Conservation (phyloP, 495 filamentous ascomycete species). For the Xylaria cubensis region DNA sequence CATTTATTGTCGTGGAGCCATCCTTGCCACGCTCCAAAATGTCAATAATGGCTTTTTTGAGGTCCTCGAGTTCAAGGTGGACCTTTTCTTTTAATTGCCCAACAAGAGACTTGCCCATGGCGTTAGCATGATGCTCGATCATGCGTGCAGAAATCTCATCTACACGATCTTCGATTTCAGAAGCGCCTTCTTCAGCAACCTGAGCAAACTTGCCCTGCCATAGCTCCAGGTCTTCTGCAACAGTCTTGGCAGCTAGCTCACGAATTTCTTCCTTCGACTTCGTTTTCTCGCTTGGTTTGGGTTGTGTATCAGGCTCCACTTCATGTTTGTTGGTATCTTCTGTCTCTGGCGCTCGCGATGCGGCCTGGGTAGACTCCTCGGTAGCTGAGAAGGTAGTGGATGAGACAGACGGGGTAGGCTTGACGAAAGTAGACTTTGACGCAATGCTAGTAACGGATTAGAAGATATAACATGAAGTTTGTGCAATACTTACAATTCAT, state of each 20-base stretch:
- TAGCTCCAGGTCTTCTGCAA: conserved; percentile 75
- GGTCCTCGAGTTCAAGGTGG: conserved; percentile 62
- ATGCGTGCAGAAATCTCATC: conserved; percentile 65
- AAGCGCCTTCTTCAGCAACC: conserved; percentile 79
- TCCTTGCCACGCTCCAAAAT: conserved; percentile 58
- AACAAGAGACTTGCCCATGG: conserved; percentile 69
- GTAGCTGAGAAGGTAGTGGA: conserved; percentile 27
- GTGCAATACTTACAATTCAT: conserved; percentile 31
- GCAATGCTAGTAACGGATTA: conserved; percentile 25
- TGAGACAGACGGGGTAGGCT: conserved; percentile 43
- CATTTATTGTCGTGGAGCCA: conserved; percentile 60
- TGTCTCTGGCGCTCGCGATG: not conserved
- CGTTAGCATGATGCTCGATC: conserved; percentile 54
- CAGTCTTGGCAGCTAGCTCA: conserved; percentile 64
- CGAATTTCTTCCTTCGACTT: conserved; percentile 47
- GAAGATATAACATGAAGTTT: not conserved
- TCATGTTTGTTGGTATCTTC: conserved; percentile 19
- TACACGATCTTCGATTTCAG: conserved; percentile 78
- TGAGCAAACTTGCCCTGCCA: conserved; percentile 89
- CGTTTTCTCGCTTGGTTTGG: conserved; percentile 35
- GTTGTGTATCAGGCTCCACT: conserved; percentile 22
- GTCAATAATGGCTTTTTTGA: conserved; percentile 71
- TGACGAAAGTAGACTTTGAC: conserved; percentile 43
- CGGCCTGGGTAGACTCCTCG: conserved; percentile 17
- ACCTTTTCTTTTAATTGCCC: conserved; percentile 71